Evolutionary conservation across 192 early-diverging fungal genomes (phyloP), one percentile per base, ranked within the genome.

Genomic region (Mortierella hygrophila): DNA sequence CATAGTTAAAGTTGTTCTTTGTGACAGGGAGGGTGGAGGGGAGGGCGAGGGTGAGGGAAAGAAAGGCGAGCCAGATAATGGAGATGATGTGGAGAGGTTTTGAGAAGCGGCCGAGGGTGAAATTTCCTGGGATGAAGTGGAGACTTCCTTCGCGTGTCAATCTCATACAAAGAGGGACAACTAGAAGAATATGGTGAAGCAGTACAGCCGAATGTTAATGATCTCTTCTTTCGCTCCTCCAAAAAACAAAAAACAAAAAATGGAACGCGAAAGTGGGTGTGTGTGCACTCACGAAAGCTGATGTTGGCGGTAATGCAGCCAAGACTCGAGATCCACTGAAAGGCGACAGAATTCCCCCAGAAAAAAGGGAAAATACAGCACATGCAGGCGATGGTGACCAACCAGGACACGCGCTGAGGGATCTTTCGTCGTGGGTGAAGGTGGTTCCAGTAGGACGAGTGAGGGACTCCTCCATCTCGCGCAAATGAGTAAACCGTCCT

Each of bases 281-380:
- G 6, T 23, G 6, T 49, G 23, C 44, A 46, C 60, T 75, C 77
- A 83, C 81, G 73, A 75, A 76, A 80, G 29, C 83, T 77, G 20
- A 85, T 20, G 49, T 85, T 85, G 9, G 83, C 71, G 5, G 78
- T n/a, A n/a, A 85, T 55, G 40, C 83, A 85, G 20, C 78, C 76
- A 15, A 85, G 57, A 23, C 78, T 80, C 2, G 83, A 60, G 13
- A 85, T 80, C 57, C 73, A 86, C 65, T 88, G 87, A 41, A 89
- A 83, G 20, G 91, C 79, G 35, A 87, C 49, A 8, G 55, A 65
- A 21, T 87, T 72, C 0, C 80, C 85, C 85, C 80, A 87, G 41
- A 72, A 87, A 65, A 87, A 87, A 4, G 81, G 85, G 20, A 82
- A 82, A 16, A 82, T 77, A 32, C 77, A 72, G 18, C 71, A 80